Conservation (phyloP, 805 yeast genomes). For the Yarrowia sp. region DNA sequence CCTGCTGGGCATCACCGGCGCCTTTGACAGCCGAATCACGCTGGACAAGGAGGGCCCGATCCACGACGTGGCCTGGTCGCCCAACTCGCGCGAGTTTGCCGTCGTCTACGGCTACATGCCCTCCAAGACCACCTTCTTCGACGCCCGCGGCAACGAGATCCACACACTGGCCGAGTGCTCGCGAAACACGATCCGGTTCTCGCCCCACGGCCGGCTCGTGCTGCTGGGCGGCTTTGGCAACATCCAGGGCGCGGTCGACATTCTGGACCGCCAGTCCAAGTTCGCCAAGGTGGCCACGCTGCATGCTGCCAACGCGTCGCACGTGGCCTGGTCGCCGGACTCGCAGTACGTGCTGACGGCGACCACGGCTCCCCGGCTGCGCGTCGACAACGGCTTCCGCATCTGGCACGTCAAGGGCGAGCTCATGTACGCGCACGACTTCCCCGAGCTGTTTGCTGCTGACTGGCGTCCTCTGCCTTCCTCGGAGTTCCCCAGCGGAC, state of each 20-base stretch:
- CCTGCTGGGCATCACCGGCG: slow-evolving; percentile 85
- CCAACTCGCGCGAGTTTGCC: slow-evolving; percentile 93
- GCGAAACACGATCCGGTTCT: slow-evolving; percentile 83
- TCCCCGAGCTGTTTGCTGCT: slow-evolving; percentile 73
- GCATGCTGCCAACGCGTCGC: slow-evolving; percentile 93
- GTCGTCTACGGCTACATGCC: slow-evolving; percentile 99
- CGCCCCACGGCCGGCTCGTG: slow-evolving; percentile 90
- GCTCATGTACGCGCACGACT: slow-evolving; percentile 73
- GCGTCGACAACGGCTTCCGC: slow-evolving; percentile 94
- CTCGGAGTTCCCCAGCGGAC: slow-evolving; percentile 53
- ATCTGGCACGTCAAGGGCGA: slow-evolving; percentile 91
- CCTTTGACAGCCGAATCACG: slow-evolving; percentile 83
- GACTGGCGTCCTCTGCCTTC: slow-evolving; percentile 77
- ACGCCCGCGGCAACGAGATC: slow-evolving; percentile 84
- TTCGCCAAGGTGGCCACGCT: slow-evolving; percentile 76
- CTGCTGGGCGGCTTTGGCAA: slow-evolving; percentile 97
- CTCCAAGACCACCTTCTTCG: slow-evolving; percentile 89
- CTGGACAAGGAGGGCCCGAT: slow-evolving; percentile 94
- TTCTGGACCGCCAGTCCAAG: slow-evolving; percentile 85
- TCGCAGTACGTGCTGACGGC: slow-evolving; percentile 92
- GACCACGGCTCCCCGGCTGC: slow-evolving; percentile 91
- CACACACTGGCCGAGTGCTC: slow-evolving; percentile 82
- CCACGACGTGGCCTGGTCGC: slow-evolving; percentile 97
- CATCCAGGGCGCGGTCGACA: slow-evolving; percentile 93
- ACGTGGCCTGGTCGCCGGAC: slow-evolving; percentile 97